Evolutionary conservation across 495 filamentous ascomycete species (phyloP).

Genomic region (Neurospora sp.): DNA sequence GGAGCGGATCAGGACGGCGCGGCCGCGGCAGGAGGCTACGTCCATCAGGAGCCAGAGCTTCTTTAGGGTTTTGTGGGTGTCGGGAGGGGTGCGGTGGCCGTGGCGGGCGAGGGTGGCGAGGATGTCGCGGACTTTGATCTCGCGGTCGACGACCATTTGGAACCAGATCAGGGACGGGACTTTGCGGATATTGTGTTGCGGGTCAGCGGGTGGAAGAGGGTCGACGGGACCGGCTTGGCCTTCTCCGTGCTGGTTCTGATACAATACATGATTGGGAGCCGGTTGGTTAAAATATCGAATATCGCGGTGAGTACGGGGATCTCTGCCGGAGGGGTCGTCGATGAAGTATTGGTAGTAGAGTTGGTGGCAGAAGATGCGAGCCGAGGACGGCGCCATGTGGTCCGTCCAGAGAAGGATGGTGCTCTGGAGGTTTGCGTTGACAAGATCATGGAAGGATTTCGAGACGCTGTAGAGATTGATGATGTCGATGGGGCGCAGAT

Average conservation of each 20-base stretch:
- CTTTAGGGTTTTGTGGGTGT: conserved; percentile 33
- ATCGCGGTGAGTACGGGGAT: conserved; percentile 10
- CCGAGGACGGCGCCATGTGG: conserved; percentile 32
- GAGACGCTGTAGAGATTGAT: conserved; percentile 47
- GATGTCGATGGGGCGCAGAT: conserved; percentile 39
- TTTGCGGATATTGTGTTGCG: conserved; percentile 7
- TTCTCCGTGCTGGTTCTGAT: neutral
- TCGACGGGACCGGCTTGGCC: conserved; percentile 1
- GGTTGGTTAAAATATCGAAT: conserved; percentile 3
- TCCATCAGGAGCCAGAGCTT: conserved; percentile 64
- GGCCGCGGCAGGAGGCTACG: conserved; percentile 35
- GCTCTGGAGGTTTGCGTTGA: conserved; percentile 36
- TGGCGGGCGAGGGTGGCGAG: conserved; percentile 37
- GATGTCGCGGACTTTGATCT: conserved; percentile 38
- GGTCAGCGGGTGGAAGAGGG: neutral
- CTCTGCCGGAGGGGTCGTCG: conserved; percentile 31
- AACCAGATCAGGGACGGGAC: conserved; percentile 22
- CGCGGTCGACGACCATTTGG: conserved; percentile 18
- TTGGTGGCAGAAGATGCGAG: conserved; percentile 38
- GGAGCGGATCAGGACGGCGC: conserved; percentile 41
- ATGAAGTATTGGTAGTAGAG: conserved; percentile 43
- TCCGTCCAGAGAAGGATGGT: conserved; percentile 17
- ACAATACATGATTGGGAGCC: neutral
- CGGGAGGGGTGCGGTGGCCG: conserved; percentile 41
- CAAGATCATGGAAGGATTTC: conserved; percentile 41